A percentile compares a stretch with the other conserved stretches of the same genome.
These are phyloP conservation scores for Suillus sp. DNA, from an alignment of 768 basidiomycete genomes.

Conservation along the genomic window DNA sequence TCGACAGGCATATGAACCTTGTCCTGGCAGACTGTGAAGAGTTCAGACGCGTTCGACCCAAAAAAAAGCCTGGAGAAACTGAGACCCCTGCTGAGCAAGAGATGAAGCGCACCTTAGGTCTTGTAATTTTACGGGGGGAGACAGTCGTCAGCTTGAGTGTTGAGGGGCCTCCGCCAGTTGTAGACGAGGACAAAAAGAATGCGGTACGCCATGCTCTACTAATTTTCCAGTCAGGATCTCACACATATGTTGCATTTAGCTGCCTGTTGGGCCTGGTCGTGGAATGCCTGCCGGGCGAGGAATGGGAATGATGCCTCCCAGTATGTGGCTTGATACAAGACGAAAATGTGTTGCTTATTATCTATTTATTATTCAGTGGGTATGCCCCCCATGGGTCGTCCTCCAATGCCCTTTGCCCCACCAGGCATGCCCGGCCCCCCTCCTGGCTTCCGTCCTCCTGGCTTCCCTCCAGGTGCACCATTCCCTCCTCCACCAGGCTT, in stretches of 20 bases:
- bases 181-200: constrained; percentile 88
- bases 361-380: constrained; percentile 50
- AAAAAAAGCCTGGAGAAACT: constrained; percentile 82
- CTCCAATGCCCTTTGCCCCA: constrained; percentile 61
- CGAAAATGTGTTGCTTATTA: constrained; percentile 15
- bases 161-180: constrained; percentile 91
- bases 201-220: constrained; percentile 47
- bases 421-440: constrained; percentile 88
- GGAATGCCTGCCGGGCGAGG: constrained; percentile 97
- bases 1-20: constrained; percentile 99
- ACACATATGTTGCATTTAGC: constrained; percentile 44
- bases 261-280: constrained; percentile 87
- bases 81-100: constrained; percentile 83
- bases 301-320: constrained; percentile 92
- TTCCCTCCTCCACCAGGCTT: constrained; percentile 84
- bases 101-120: constrained; percentile 94
- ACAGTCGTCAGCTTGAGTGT: constrained; percentile 94
- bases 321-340: constrained; percentile 44
- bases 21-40: constrained; percentile 98
- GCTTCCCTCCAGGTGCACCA: constrained; percentile 80
- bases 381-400: constrained; percentile 60
- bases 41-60: constrained; percentile 88
- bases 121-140: constrained; percentile 96
- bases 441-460: constrained; percentile 82
- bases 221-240: constrained; percentile 14